These are phyloP conservation scores for Hanseniaspora singularis DNA, from an alignment of 805 yeast species.

Conservation along the genomic window DNA sequence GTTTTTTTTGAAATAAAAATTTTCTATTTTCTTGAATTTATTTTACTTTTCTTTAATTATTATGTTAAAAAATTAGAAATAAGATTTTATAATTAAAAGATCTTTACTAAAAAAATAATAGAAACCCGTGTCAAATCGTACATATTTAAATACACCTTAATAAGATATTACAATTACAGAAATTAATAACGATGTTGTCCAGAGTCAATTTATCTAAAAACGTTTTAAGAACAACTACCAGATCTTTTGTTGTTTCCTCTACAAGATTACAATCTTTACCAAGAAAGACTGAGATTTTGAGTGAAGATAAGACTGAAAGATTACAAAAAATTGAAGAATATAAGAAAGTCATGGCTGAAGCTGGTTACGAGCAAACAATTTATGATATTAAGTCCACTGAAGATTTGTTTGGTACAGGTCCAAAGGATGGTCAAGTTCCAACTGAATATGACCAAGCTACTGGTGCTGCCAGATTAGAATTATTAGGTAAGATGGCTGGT, in stretches of 20 bases:
- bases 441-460: constrained; percentile 94
- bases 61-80: neutral
- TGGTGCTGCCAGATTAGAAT: constrained; percentile 93
- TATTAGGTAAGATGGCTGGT: constrained; percentile 90
- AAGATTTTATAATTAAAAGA: neutral
- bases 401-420: constrained; percentile 77
- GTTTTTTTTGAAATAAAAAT: neutral
- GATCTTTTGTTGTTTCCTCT: constrained; percentile 12
- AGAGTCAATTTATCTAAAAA: constrained; percentile 10
- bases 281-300: constrained; percentile 1
- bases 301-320: constrained; percentile 11
- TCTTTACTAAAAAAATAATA: neutral
- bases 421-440: constrained; percentile 72
- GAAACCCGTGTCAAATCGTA: constrained; percentile 1
- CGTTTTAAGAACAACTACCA: constrained; percentile 8
- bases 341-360: constrained; percentile 10
- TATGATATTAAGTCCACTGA: constrained; percentile 14
- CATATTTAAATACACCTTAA: too few relatives aligned
- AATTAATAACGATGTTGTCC: constrained; percentile 5
- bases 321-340: constrained; percentile 10
- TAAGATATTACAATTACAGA: neutral
- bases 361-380: constrained; percentile 5
- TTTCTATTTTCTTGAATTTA: too few relatives aligned
- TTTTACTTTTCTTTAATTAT: too few relatives aligned
- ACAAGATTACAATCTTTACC: constrained; percentile 6